phyloP scores from a whole-genome alignment of 2,329 filamentous ascomycete genomes.

The Fusarium nelsonii region DNA sequence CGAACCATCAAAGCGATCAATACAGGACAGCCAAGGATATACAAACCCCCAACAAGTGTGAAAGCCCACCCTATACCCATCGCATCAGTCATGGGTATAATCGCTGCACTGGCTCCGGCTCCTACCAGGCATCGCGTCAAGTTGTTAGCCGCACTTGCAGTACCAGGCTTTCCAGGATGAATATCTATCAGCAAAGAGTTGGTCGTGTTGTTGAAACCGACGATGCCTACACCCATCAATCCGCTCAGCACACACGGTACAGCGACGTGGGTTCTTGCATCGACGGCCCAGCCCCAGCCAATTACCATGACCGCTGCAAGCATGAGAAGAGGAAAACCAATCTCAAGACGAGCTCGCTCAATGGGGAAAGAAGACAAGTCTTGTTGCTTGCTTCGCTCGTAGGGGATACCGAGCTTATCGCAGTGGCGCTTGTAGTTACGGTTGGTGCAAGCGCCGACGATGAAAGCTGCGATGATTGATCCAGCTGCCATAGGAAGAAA shows the following conservation, averaged over 20 bases:
- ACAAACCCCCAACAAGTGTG: constrained; percentile 60
- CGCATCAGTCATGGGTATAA: constrained; percentile 63
- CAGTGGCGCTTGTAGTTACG: constrained; percentile 76
- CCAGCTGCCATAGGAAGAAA: constrained; percentile 65
- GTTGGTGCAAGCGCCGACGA: constrained; percentile 70
- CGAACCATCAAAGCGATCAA: constrained; percentile 57
- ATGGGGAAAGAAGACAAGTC: constrained; percentile 64
- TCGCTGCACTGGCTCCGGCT: constrained; percentile 64
- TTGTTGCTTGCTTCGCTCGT: constrained; percentile 65
- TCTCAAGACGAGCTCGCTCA: constrained; percentile 63
- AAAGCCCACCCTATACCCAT: constrained; percentile 67
- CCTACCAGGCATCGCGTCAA: constrained; percentile 67
- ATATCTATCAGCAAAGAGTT: constrained; percentile 69
- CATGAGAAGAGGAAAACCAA: constrained; percentile 64
- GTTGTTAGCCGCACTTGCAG: constrained; percentile 69
- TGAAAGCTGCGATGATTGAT: constrained; percentile 60
- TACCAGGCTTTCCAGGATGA: constrained; percentile 64
- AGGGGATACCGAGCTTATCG: constrained; percentile 61
- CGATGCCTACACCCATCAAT: constrained; percentile 61
- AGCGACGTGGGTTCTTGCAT: constrained; percentile 58
- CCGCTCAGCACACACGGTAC: constrained; percentile 62
- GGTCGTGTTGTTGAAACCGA: constrained; percentile 66
- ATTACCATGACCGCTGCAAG: constrained; percentile 62
- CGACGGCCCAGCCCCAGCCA: constrained; percentile 65
- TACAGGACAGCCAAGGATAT: constrained; percentile 55